Evolutionary conservation across 257 asterid species (phyloP), one percentile per base, ranked within the genome.

Genomic region (Cruciata laevipes): DNA sequence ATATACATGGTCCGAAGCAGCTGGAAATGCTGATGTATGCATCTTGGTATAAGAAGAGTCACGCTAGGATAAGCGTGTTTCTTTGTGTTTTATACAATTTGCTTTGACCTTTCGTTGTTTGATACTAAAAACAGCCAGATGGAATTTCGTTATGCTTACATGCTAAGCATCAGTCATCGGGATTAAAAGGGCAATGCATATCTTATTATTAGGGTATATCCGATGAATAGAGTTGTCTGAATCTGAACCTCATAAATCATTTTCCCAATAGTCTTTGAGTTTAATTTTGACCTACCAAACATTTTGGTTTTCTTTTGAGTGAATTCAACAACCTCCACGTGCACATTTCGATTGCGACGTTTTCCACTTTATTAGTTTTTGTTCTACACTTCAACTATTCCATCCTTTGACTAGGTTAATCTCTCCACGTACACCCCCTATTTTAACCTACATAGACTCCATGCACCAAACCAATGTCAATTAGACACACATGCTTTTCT

Each of bases 251-350:
- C 76, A 59, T 13, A 52, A 67, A 51, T 0, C 17, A 8, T 65
- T 35, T 35, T 35, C 8, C 49, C 55, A 35, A 6, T 35, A 14
- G 63, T 76, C 74, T 30, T 2, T 37, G 40, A 1, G 40, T 37
- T 13, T 3, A 13, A 7, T 17, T 60, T 59, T 78, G 83, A 78
- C 83, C 73, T 7, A 63, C 85, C 80, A 63, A 80, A 74, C 83
- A 64, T 47, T 71, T 20, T 42, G 23, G 25, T 31, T 23, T 47
- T 44, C 24, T 30, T 61, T 25, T 42, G n/a, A 17, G 31, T 42
- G 23, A 66, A 33, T 58, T 47, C 20, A 25, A 30, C 2, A 8
- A 27, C 9, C 67, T 63, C 67, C 84, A 80, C 87, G 81, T 77
- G 80, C 79, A 70, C 66, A 23, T 33, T 27, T 42, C 4, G 71